phyloP scores from a whole-genome alignment of 805 yeast genomes.

The Candida coquimbonensis region DNA sequence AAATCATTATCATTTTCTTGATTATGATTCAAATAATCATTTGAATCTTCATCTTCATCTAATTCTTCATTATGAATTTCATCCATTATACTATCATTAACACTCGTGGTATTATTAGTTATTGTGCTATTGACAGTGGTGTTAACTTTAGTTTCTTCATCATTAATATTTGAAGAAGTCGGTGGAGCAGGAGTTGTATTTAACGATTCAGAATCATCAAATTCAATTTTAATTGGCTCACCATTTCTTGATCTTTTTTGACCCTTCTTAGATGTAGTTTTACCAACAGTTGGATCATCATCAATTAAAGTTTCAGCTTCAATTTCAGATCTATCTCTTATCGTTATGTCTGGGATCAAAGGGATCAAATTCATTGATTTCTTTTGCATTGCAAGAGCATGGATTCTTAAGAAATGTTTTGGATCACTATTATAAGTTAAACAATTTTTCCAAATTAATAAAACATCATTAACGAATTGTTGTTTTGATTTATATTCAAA shows the following conservation, averaged over 20 bases:
- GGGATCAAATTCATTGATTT: conserved; percentile 72
- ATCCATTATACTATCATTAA: conserved; percentile 2
- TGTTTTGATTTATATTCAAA: conserved; percentile 78
- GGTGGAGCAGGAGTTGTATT: conserved; percentile 2
- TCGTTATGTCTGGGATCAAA: conserved; percentile 79
- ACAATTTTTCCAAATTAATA: conserved; percentile 95
- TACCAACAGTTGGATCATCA: conserved; percentile 21
- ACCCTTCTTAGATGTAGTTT: conserved; percentile 32
- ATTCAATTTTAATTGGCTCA: conserved; percentile 22
- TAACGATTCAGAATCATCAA: neutral
- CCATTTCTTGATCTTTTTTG: conserved; percentile 31
- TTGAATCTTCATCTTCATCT: conserved; percentile 33
- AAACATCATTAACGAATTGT: conserved; percentile 90
- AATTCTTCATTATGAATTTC: conserved; percentile 22
- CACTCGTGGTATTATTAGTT: neutral
- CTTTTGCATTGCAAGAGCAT: conserved; percentile 95
- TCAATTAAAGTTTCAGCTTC: conserved; percentile 37
- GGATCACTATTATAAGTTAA: conserved; percentile 92
- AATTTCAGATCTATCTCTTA: conserved; percentile 65
- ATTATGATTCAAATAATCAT: conserved; percentile 26
- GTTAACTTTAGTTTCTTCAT: no score
- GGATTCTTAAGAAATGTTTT: conserved; percentile 79
- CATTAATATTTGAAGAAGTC: neutral
- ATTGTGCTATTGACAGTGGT: neutral
- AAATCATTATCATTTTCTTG: conserved; percentile 47